Evolutionary conservation across 352 stramenopile species (phyloP), one percentile per base, ranked within the genome.

Genomic region (Globisporangium abappressorium): DNA sequence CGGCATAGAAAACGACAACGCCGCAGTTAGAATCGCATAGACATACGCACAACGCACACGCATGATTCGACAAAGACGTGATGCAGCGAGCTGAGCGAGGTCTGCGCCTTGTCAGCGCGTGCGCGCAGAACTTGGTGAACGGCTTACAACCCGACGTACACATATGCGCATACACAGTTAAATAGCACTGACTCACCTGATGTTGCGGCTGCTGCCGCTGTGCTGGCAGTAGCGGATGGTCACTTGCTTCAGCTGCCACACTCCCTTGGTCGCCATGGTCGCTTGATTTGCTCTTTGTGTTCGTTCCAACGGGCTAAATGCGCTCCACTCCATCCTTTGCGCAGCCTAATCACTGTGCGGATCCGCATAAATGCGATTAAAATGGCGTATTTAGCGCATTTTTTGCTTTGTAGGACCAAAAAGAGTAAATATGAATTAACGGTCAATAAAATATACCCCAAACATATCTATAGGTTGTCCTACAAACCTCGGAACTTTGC

Each of bases 201-300:
- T 74, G 68, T 93, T 81, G 66, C 83, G 82, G 74, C 89, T 96
- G 77, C 84, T 92, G 59, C 84, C 84, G 53, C 84, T 70, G 70
- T 92, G 76, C 71, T 92, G 84, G 68, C 84, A 92, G 82, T 92
- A 92, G 56, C 84, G 84, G 65, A 92, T 90, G 72, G 84, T 92
- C 71, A 92, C 71, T 71, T 92, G 70, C 77, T 92, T 83, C 56
- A 92, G 74, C 69, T 92, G 84, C 84, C 84, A 92, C 70, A 91
- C 81, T 60, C 84, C 84, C 47, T 86, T 84, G 58, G 84, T 92
- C 73, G 84, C 84, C 84, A 92, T 92, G 28, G 38, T 64, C 7
- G 14, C 26, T 47, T 65, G 68, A 60, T 64, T 36, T 24, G 43
- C 64, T 64, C 28, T 34, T 60, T 22, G 7, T 15, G 55, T 24